These are phyloP conservation scores for Viola odorata DNA, from an alignment of 345 rosid genomes.

Conservation along the genomic window DNA sequence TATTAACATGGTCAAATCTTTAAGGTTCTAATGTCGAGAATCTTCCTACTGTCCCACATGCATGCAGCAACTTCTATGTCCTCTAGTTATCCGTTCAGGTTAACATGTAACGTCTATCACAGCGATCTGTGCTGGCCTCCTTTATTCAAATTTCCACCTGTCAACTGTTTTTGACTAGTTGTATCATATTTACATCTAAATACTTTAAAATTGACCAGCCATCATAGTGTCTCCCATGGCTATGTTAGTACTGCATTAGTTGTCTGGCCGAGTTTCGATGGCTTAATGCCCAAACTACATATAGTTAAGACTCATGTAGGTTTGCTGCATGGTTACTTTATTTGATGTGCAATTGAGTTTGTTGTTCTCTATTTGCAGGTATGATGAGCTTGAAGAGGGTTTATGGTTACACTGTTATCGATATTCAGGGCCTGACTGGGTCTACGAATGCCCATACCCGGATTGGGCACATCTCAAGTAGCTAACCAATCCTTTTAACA, in stretches of 20 bases:
- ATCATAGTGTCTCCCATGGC: not conserved
- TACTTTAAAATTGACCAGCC: not conserved
- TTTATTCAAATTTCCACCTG: not conserved
- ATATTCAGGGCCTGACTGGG: constrained; percentile 80
- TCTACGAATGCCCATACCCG: constrained; percentile 71
- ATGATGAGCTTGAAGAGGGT: constrained; percentile 60
- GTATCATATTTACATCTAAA: not conserved
- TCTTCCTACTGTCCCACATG: not conserved
- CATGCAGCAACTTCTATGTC: not conserved
- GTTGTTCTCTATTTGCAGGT: constrained; percentile 34
- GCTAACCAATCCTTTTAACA: not conserved
- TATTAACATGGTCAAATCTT: no score
- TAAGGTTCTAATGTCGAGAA: no score
- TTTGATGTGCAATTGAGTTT: not conserved
- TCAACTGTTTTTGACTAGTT: not conserved
- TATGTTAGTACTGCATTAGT: not conserved
- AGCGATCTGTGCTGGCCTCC: not conserved
- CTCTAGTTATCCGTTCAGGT: not conserved
- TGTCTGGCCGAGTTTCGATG: no score
- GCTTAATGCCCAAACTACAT: no score
- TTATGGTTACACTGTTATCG: constrained; percentile 70
- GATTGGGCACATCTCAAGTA: constrained; percentile 51
- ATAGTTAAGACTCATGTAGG: no score
- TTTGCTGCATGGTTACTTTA: no score
- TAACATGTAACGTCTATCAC: not conserved